phyloP scores from a whole-genome alignment of 495 filamentous ascomycete genomes.

The Aspergillus leporis region DNA sequence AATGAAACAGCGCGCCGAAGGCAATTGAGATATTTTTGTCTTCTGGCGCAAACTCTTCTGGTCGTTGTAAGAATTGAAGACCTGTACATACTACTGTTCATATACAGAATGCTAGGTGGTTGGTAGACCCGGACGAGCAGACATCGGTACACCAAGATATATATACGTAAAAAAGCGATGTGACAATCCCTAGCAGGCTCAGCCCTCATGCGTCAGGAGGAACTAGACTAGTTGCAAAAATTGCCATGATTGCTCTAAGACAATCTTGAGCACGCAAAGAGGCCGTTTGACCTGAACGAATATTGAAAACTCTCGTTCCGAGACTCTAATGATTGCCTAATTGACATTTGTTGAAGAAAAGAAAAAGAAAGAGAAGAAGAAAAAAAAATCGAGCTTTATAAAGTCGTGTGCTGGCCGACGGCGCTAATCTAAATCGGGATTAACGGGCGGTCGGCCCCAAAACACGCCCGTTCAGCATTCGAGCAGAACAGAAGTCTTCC shows the following conservation, averaged over 20 bases:
- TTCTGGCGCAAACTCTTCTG: background rate
- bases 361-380: conserved; percentile 52
- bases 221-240: conserved; percentile 67
- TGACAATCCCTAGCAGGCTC: conserved; percentile 53
- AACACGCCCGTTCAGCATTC: conserved; percentile 27
- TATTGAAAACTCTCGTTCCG: conserved; percentile 89
- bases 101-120: background rate
- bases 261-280: conserved; percentile 98
- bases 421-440: conserved; percentile 33
- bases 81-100: conserved; percentile 16
- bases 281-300: conserved; percentile 88
- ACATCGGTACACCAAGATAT: background rate
- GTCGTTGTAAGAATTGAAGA: background rate
- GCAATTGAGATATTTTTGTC: background rate
- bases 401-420: conserved; percentile 18
- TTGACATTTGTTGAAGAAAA: conserved; percentile 76
- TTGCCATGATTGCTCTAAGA: conserved; percentile 78
- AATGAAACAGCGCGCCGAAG: conserved; percentile 75
- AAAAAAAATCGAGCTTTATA: conserved; percentile 29
- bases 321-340: conserved; percentile 99
- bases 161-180: conserved; percentile 24
- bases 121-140: background rate
- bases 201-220: conserved; percentile 54
- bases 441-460: conserved; percentile 38
- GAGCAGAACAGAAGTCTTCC: conserved; percentile 18